Evolutionary conservation across 805 yeast species (phyloP).

Genomic region (Candida rishiriensis): DNA sequence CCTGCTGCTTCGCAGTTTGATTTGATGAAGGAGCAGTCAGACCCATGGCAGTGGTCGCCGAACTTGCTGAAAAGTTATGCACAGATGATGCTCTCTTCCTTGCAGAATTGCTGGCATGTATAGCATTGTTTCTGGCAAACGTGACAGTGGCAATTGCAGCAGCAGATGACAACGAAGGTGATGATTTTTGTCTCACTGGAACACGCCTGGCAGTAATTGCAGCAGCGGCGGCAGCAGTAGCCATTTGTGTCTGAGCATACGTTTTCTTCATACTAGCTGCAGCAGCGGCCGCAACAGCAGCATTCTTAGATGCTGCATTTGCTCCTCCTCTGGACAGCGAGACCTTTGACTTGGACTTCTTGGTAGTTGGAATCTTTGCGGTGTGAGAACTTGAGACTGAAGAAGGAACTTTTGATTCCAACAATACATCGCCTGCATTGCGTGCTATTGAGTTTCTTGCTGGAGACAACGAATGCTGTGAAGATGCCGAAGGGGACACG

Average conservation of each 20-base stretch:
- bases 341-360: no score
- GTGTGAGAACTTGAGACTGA: no score
- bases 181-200: conserved; percentile 10
- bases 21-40: no score
- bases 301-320: background rate
- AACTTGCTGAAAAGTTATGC: no score
- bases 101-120: background rate
- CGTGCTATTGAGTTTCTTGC: no score
- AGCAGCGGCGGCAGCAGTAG: conserved; percentile 28
- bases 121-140: conserved; percentile 7
- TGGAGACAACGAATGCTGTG: no score
- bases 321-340: background rate
- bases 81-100: background rate
- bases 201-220: conserved; percentile 18
- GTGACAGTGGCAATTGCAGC: conserved; percentile 19
- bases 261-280: conserved; percentile 10
- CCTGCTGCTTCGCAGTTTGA: no score
- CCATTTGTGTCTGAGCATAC: conserved; percentile 22
- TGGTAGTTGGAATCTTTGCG: no score
- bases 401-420: background rate
- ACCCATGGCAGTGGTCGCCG: no score
- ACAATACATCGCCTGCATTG: no score
- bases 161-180: conserved; percentile 17
- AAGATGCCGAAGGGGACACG: no score
- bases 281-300: background rate